Conservation (phyloP, 169 alveolate genomes). For the Eimeria maxima region DNA sequence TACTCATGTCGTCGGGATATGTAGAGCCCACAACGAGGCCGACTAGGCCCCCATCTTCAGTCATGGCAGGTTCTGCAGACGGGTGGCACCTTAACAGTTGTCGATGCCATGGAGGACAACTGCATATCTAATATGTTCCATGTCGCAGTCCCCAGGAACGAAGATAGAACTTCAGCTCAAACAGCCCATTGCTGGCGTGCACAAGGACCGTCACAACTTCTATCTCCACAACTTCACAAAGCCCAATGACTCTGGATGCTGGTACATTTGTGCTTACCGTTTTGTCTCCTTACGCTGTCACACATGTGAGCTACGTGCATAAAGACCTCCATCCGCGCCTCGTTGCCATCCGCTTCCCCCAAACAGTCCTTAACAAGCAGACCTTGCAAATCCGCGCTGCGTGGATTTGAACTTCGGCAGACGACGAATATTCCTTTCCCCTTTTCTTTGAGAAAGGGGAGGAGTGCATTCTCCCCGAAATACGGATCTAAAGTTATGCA, state of each 20-base stretch:
- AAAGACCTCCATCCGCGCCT: constrained; percentile 34
- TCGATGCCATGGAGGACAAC: background rate
- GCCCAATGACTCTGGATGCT: background rate
- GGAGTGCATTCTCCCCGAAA: constrained; percentile 86
- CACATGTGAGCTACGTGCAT: constrained; percentile 83
- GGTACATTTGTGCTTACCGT: background rate
- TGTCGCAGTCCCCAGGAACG: background rate
- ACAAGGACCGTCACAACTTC: background rate
- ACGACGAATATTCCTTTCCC: constrained; percentile 86
- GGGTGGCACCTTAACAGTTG: background rate
- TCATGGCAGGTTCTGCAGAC: constrained; percentile 37
- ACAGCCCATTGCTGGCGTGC: background rate
- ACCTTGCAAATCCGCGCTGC: constrained; percentile 85
- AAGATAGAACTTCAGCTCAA: too few relatives aligned
- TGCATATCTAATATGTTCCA: background rate
- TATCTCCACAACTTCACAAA: background rate
- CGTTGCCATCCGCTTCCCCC: background rate
- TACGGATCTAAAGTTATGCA: constrained; percentile 86
- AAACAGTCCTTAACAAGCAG: constrained; percentile 27
- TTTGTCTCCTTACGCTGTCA: constrained; percentile 10
- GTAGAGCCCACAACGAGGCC: constrained; percentile 88
- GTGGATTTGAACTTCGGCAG: constrained; percentile 86
- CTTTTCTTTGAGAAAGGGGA: constrained; percentile 82
- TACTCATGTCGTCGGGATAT: constrained; percentile 85
- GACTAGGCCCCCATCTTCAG: constrained; percentile 73